Percentiles rank a stretch among this genome's conserved stretches.
These are phyloP conservation scores for Candida xiaguanensis DNA, from an alignment of 805 yeast genomes.

Conservation along the genomic window DNA sequence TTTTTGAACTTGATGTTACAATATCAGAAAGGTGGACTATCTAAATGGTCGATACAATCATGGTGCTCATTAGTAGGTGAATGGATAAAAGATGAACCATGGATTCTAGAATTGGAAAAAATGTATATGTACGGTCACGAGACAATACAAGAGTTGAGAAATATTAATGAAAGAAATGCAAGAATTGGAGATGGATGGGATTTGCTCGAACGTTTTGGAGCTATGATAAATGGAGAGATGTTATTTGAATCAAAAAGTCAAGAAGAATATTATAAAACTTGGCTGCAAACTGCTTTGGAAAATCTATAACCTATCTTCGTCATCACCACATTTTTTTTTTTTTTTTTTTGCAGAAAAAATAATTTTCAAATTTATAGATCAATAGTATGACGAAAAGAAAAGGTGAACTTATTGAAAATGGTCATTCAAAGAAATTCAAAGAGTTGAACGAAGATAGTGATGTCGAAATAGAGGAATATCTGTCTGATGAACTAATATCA, in stretches of 20 bases:
- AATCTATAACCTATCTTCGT: neutral
- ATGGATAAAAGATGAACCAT: conserved; percentile 52
- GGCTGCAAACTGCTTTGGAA: conserved; percentile 21
- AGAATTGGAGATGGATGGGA: conserved; percentile 32
- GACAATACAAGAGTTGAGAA: conserved; percentile 13
- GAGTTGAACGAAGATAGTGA: neutral
- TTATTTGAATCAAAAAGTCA: conserved; percentile 29
- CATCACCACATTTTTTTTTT: neutral
- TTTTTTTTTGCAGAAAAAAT: neutral
- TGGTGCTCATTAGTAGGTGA: conserved; percentile 55
- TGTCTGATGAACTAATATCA: conserved; percentile 14
- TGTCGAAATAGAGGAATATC: conserved; percentile 11
- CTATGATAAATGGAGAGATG: conserved; percentile 31
- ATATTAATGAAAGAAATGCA: conserved; percentile 23
- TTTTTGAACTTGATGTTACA: conserved; percentile 49
- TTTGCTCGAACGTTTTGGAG: conserved; percentile 26
- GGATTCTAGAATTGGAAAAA: conserved; percentile 57
- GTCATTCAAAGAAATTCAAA: conserved; percentile 4
- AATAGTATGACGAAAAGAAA: conserved; percentile 8
- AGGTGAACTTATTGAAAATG: conserved; percentile 6
- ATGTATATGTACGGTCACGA: conserved; percentile 35
- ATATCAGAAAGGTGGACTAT: conserved; percentile 51
- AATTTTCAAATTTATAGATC: neutral
- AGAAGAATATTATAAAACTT: conserved; percentile 25
- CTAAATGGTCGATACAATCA: conserved; percentile 45